Base-by-base conservation (phyloP, 2,329 filamentous ascomycete species). In the Blumeriella jaapii region DNA sequence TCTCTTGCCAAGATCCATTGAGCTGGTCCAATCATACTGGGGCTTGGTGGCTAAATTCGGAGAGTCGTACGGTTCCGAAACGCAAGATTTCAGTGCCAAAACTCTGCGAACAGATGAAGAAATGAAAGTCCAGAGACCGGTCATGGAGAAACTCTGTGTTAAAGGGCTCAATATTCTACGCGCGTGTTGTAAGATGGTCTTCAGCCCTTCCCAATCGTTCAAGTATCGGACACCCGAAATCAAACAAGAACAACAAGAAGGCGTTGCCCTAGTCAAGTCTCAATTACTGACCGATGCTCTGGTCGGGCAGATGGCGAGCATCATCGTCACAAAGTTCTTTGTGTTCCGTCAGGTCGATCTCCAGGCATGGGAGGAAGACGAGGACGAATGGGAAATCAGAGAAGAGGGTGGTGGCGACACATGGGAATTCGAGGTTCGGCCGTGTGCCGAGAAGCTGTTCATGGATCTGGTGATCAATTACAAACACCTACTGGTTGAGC, bases 401-500 rank as follows among this genome's bases (percentile, higher is more conserved):
- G 86, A 95, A 62, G 85, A 93, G 51, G 82, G 79, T 41, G 74
- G 83, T 40, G 78, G 82, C 22, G 82, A 85, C 48, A 83, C 82
- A 1, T 96, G 82, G 70, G 86, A 96, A 52, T 95, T 87, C 63
- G 83, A 89, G 39, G 79, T 96, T 34, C 77, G 89, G 19, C 84
- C 87, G 2, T 96, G 89, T 55, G 80, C 91, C 0, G 91, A 98
- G 59, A 93, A 87, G 58, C 68, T 98, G 10, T 94, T 96, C 59
- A 68, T 95, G 47, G 87, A 95, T 51, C 71, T 98, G 12, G 74
- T 94, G 41, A 82, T 84, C 42, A 79, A 93, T 61, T 93, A 84
- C 68, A 94, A 91, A 60, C 66, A 78, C 29, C 66, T 93, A 17
- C 70, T 96, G 24, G 72, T 84, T 7, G 72, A 80, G 29, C 86